Conservation (phyloP, 768 basidiomycete genomes). For the Cystobasidium onofrii region DNA sequence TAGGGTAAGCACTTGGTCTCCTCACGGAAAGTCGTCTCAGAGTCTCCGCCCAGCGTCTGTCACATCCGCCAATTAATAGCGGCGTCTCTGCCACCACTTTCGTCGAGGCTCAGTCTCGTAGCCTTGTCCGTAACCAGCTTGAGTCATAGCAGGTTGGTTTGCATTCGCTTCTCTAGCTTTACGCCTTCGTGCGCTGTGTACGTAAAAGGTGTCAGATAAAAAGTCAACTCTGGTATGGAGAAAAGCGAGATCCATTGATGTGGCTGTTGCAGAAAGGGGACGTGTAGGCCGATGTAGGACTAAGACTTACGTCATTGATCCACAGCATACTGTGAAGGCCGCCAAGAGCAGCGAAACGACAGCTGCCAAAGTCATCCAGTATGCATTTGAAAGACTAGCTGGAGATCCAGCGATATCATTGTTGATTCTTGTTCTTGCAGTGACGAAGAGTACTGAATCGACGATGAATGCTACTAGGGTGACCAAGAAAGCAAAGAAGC, state of each 20-base stretch:
- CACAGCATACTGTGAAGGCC: slow-evolving; percentile 28
- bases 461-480: slow-evolving; percentile 20
- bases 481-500: slow-evolving; percentile 29
- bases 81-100: slow-evolving; percentile 16
- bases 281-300: too few species aligned
- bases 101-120: not conserved
- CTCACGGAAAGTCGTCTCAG: too few species aligned
- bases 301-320: slow-evolving; percentile 3
- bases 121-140: not conserved
- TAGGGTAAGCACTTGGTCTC: too few species aligned
- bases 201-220: too few species aligned
- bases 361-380: slow-evolving; percentile 24
- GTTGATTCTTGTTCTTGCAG: slow-evolving; percentile 22
- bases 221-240: too few species aligned
- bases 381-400: slow-evolving; percentile 7
- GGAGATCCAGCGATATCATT: not conserved
- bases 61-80: too few species aligned
- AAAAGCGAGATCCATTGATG: not conserved
- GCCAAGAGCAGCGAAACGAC: slow-evolving; percentile 7
- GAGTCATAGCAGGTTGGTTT: slow-evolving; percentile 5
- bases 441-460: slow-evolving; percentile 23
- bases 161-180: not conserved
- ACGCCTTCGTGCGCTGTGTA: not conserved
- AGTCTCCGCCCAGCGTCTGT: too few species aligned
- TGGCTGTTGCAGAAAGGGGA: too few species aligned